Percentiles rank a stretch among this genome's conserved stretches.
These are phyloP conservation scores for Pyronema domesticum DNA, from an alignment of 495 filamentous ascomycete species.

Conservation along the genomic window DNA sequence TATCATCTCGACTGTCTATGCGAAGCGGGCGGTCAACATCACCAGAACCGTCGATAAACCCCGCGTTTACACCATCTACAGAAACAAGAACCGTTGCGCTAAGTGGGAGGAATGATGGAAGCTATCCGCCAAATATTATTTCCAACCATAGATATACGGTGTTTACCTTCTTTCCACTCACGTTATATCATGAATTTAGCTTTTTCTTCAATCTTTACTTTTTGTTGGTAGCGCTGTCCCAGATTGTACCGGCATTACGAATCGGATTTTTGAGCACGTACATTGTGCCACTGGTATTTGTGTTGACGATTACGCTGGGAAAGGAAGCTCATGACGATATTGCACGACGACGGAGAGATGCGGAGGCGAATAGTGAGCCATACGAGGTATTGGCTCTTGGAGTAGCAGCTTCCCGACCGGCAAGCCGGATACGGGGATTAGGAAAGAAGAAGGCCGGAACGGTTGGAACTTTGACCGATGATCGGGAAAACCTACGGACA, in stretches of 20 bases:
- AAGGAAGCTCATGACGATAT: constrained; percentile 97
- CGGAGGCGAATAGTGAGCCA: constrained; percentile 83
- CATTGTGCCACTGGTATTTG: constrained; percentile 79
- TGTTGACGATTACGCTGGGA: constrained; percentile 74
- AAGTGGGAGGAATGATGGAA: background rate
- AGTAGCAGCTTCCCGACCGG: background rate
- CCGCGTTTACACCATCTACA: constrained; percentile 19
- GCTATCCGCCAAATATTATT: constrained; percentile 57
- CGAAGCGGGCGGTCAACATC: background rate
- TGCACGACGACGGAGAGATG: constrained; percentile 62
- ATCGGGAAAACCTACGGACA: constrained; percentile 30
- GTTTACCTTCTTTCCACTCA: constrained; percentile 82
- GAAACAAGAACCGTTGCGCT: constrained; percentile 12
- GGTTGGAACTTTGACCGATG: constrained; percentile 32
- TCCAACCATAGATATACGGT: constrained; percentile 98
- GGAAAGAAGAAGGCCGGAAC: constrained; percentile 32
- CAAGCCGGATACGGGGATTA: constrained; percentile 10
- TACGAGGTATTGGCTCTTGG: constrained; percentile 60
- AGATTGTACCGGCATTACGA: constrained; percentile 69
- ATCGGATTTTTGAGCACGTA: constrained; percentile 95
- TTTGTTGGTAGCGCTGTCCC: constrained; percentile 80
- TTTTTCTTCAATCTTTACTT: constrained; percentile 99
- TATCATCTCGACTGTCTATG: constrained; percentile 16
- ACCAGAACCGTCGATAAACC: constrained; percentile 5
- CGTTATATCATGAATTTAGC: constrained; percentile 94